Percentiles rank a stretch among this genome's conserved stretches.
Conservation (phyloP, 2,329 filamentous ascomycete species). For the Exophiala sp. region DNA sequence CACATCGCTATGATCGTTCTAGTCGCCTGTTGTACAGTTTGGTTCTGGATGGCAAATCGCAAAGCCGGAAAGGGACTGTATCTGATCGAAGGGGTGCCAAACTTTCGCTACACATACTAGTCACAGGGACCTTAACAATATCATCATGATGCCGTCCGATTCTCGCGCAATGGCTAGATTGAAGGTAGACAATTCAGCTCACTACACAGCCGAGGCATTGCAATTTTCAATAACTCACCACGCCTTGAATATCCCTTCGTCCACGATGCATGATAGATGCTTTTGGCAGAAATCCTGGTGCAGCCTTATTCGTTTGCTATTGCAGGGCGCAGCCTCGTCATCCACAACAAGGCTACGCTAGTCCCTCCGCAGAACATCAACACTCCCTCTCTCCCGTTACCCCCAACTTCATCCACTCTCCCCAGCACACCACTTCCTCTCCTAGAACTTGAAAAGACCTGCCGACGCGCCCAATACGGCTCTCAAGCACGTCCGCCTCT, state of each 20-base stretch:
- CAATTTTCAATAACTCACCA: too few relatives aligned
- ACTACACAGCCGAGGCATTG: too few relatives aligned
- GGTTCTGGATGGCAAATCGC: constrained; percentile 27
- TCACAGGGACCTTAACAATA: too few relatives aligned
- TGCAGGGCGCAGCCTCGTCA: background rate
- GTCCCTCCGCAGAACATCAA: background rate
- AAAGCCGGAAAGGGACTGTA: constrained; percentile 10
- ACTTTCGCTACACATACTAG: constrained; percentile 29
- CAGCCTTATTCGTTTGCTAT: background rate
- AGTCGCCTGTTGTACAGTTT: constrained; percentile 21
- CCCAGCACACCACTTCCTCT: background rate
- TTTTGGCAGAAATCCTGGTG: background rate
- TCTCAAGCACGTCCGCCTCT: too few relatives aligned
- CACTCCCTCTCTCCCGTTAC: background rate
- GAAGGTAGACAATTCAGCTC: too few relatives aligned
- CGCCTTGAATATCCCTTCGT: too few relatives aligned
- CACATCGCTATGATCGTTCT: constrained; percentile 28
- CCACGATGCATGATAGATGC: too few relatives aligned
- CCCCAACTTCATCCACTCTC: background rate
- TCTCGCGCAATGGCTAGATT: too few relatives aligned
- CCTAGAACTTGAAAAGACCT: too few relatives aligned
- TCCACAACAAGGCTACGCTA: background rate
- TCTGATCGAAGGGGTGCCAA: constrained; percentile 24
- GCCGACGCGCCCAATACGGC: background rate
- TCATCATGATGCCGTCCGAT: too few relatives aligned